Evolutionary conservation across 495 filamentous ascomycete species (phyloP).

Genomic region (Barbatosphaeria neglecta): DNA sequence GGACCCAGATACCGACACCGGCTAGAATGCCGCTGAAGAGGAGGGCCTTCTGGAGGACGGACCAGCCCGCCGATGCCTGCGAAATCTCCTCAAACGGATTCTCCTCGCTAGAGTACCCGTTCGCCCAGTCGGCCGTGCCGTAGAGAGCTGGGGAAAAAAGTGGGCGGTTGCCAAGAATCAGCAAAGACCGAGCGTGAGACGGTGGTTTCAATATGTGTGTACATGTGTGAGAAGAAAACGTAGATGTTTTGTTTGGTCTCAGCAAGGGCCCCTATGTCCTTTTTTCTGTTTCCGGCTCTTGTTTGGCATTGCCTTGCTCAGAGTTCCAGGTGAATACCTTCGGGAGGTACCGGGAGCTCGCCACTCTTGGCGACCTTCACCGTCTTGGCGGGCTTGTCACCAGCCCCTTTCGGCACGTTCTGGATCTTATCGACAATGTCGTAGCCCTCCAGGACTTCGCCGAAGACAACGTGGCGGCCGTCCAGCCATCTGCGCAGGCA

Average conservation of each 20-base stretch:
- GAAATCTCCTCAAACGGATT: background rate
- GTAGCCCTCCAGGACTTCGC: conserved; percentile 84
- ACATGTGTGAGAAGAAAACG: background rate
- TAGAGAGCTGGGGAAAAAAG: conserved; percentile 9
- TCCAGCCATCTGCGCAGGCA: conserved; percentile 61
- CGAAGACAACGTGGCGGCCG: conserved; percentile 82
- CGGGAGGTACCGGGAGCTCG: conserved; percentile 73
- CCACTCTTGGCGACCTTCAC: conserved; percentile 93
- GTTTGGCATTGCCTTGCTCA: too few species aligned
- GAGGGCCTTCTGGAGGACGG: conserved; percentile 21
- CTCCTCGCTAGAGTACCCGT: conserved; percentile 12
- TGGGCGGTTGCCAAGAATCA: background rate
- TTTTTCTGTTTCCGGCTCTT: too few species aligned
- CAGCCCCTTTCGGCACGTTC: conserved; percentile 53
- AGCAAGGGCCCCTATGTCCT: too few species aligned
- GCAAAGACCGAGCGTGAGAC: conserved; percentile 10
- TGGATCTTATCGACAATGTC: conserved; percentile 85
- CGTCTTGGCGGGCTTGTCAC: conserved; percentile 58
- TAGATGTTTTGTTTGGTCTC: too few species aligned
- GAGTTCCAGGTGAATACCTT: conserved; percentile 98
- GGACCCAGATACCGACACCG: conserved; percentile 21
- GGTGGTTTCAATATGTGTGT: too few species aligned
- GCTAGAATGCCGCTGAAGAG: conserved; percentile 26
- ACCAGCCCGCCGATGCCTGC: conserved; percentile 14
- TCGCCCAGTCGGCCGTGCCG: conserved; percentile 16